Evolutionary conservation across 768 basidiomycete species (phyloP), one percentile per base, ranked within the genome.

Genomic region (Podaxis sp.): DNA sequence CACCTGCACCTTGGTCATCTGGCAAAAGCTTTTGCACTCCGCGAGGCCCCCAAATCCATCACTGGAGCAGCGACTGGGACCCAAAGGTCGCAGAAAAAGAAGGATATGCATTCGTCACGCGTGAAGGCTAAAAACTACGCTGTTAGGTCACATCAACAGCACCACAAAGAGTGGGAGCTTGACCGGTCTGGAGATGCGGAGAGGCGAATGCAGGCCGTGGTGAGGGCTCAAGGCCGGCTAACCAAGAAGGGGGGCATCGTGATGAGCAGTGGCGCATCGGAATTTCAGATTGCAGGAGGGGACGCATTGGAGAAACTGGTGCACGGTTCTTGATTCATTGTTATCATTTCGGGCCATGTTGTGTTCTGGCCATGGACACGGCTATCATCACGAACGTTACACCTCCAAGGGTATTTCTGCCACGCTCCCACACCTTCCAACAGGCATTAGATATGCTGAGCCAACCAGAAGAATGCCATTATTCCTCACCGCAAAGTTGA

Each of bases 1-100:
- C 86, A 96, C 70, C 81, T 98, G 7, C 97, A 99, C 70, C 82
- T 97, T 47, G 97, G 97, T 1, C 97, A 99, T 76, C 74, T 93
- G 50, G 93, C 95, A 14, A 95, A 96, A 73, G 85, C 93, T 0
- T 96, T 96, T 68, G 91, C 91, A 0, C 78, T 95, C 64, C 89
- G 94, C 32, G 94, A 95, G 28, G 89, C 94, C 7, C 93, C 94
- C 1, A 82, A 76, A 56, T 66, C 78, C 21, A 79, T 82, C 44
- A 79, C 76, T 53, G 69, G 63, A 5, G 63, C 70, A 16, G 67
- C 64, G 42, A 65, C 62, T 32, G 57, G 25, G 13, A 16, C 25
- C 11, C 35, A 65, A 61, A 62, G 53, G 35, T 28, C 38, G n/a
- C 50, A 47, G 35, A 62, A 64, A 50, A 54, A 61, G 44, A 67